Evolutionary conservation across 176 grass and related monocot species (phyloP).

Genomic region (Phragmites australis): DNA sequence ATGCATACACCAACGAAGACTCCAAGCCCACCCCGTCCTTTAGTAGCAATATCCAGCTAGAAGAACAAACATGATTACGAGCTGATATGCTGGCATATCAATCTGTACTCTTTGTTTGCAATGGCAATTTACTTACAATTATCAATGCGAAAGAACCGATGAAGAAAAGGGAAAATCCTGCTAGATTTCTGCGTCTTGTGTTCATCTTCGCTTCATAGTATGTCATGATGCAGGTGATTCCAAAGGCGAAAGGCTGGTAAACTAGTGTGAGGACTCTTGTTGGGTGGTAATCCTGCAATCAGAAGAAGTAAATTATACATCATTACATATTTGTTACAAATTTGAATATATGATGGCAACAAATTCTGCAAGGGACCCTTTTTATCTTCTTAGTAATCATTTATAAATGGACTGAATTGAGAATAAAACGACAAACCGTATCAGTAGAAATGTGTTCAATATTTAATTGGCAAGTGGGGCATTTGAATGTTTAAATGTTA

Average conservation of each 20-base stretch:
- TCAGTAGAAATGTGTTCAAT: neutral
- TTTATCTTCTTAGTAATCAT: neutral
- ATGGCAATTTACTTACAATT: conserved; percentile 45
- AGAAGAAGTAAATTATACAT: neutral
- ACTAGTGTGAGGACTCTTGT: conserved; percentile 62
- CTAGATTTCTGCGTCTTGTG: conserved; percentile 61
- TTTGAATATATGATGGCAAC: neutral
- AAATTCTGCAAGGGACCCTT: neutral
- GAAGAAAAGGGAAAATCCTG: conserved; percentile 72
- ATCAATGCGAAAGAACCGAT: conserved; percentile 66
- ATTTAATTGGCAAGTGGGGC: neutral
- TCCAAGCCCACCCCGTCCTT: conserved; percentile 76
- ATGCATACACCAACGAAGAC: conserved; percentile 78
- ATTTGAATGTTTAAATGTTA: neutral
- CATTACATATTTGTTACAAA: neutral
- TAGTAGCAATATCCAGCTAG: conserved; percentile 89
- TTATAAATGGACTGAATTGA: neutral
- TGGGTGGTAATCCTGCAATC: conserved; percentile 59
- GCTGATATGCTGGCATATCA: neutral
- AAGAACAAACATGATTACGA: conserved; percentile 14
- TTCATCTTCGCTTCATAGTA: conserved; percentile 74
- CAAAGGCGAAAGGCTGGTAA: conserved; percentile 81
- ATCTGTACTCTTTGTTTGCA: neutral
- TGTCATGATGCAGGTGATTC: conserved; percentile 58
- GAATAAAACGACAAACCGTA: neutral